These are phyloP conservation scores for Huntiella moniliformis DNA, from an alignment of 2,329 filamentous ascomycete species.

Conservation along the genomic window DNA sequence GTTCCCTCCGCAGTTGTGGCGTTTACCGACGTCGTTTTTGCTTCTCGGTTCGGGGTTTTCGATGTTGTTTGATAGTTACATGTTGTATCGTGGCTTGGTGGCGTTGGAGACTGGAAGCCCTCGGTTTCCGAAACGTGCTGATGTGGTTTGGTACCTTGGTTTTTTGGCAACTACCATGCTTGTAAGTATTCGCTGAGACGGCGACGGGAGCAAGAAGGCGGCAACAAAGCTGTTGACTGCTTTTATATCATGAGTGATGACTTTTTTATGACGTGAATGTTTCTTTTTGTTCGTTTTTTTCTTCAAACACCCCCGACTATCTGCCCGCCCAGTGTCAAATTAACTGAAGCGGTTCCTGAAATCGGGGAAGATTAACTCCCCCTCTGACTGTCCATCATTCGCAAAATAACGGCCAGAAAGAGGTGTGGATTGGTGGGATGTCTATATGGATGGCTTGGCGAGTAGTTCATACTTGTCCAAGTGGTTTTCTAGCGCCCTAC, in stretches of 20 bases:
- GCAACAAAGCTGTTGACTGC: constrained; percentile 12
- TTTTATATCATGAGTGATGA: neutral
- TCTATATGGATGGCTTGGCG: constrained; percentile 50
- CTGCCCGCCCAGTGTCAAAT: constrained; percentile 57
- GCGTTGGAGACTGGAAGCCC: constrained; percentile 53
- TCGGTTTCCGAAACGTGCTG: constrained; percentile 56
- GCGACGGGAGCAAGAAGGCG: neutral
- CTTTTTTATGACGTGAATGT: constrained; percentile 6
- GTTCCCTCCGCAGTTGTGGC: constrained; percentile 28
- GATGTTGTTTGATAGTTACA: constrained; percentile 58
- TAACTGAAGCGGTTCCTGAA: constrained; percentile 73
- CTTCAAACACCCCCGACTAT: constrained; percentile 35
- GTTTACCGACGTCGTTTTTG: constrained; percentile 24
- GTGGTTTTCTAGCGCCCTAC: constrained; percentile 45
- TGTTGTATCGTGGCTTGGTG: constrained; percentile 56
- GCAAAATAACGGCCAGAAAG: constrained; percentile 43
- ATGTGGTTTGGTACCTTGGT: constrained; percentile 61
- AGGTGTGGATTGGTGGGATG: constrained; percentile 61
- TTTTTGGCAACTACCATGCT: constrained; percentile 55
- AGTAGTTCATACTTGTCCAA: constrained; percentile 36
- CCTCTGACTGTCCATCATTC: constrained; percentile 43
- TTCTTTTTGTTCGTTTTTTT: constrained; percentile 6
- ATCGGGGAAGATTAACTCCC: constrained; percentile 64
- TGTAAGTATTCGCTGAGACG: constrained; percentile 40
- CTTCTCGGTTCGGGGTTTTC: constrained; percentile 22